Base-by-base conservation (phyloP, 176 grass and related monocot species). In the Lolium rigidum region DNA sequence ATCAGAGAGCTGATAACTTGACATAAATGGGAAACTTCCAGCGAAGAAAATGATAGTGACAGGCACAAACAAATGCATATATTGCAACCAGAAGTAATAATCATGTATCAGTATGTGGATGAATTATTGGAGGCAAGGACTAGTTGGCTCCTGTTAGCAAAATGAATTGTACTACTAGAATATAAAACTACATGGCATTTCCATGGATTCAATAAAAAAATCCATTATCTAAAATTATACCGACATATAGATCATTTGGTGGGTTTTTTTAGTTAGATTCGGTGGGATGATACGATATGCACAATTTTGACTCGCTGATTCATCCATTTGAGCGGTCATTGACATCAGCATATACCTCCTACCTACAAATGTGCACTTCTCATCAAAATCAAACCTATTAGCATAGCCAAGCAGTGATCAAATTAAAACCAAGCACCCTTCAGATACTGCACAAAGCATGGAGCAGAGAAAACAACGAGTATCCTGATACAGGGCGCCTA, bases 91-190 rank as follows among this genome's bases (percentile, higher is more conserved):
- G 72, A 50, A 75, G 72, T 75, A 75, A 51, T 9, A 2, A 52
- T 51, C 14, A 2, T 75, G 24, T 52, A 75, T 14, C 46, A 51
- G 14, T 44, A 37, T 54, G 41, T 78, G 38, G 59, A 77, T 9
- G 48, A 68, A 77, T 78, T 85, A 76, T 68, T 77, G 48, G 26
- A 16, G 74, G 18, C 6, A 20, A 77, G 20, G 83, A 25, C 7
- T 26, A 83, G 18, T 0, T 39, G 47, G 14, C 17, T 87, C 72
- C 77, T 83, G 22, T 0, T 14, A 69, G 60, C 4, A 46, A 85
- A 49, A 51, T 17, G 61, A 62, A 12, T 48, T 10, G 46, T 48
- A 48, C 46, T 48, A 48, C 46, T 10, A 26, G 9, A 13, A 59
- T 20, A 76, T 11, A 1, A 37, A 65, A 58, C 17, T 38, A 21